phyloP scores from a whole-genome alignment of 768 basidiomycete species.

The Candolleomyces aberdarensis region DNA sequence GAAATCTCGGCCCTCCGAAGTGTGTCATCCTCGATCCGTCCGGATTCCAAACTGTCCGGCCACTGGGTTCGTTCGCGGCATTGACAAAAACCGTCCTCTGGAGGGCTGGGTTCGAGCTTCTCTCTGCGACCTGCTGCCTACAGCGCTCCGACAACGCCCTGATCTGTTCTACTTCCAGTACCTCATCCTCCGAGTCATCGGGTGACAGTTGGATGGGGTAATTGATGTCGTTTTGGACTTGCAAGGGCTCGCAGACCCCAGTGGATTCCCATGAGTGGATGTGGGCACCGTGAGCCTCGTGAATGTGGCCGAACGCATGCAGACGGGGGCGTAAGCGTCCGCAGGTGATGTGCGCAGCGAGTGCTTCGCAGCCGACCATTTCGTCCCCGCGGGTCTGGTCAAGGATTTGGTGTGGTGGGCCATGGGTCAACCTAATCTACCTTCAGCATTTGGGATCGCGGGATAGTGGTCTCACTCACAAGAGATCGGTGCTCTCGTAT shows the following conservation, averaged over 20 bases:
- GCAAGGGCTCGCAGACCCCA: constrained; percentile 13
- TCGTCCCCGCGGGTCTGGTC: constrained; percentile 39
- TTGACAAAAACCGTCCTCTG: constrained; percentile 42
- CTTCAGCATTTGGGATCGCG: not conserved
- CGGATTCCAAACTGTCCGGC: constrained; percentile 17
- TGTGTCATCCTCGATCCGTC: constrained; percentile 21
- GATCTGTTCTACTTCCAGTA: not conserved
- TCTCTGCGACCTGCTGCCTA: not conserved
- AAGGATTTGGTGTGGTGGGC: constrained; percentile 50
- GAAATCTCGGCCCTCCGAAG: constrained; percentile 38
- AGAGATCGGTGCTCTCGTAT: constrained; percentile 39
- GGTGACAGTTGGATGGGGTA: constrained; percentile 6
- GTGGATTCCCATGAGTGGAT: constrained; percentile 35
- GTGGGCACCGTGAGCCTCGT: constrained; percentile 54
- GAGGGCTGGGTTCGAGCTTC: not conserved
- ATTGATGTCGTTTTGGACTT: constrained; percentile 20
- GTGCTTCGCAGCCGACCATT: constrained; percentile 47
- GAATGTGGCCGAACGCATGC: constrained; percentile 66
- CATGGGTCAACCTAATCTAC: constrained; percentile 49
- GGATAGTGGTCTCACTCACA: constrained; percentile 24
- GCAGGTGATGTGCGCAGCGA: constrained; percentile 37
- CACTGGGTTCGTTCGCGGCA: constrained; percentile 38
- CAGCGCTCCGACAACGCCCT: not conserved
- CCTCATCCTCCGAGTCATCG: constrained; percentile 1
- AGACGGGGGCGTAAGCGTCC: constrained; percentile 35